A percentile compares a stretch with the other conserved stretches of the same genome.
These are phyloP conservation scores for Cynanchum wilfordii DNA, from an alignment of 257 asterid species.

Conservation along the genomic window DNA sequence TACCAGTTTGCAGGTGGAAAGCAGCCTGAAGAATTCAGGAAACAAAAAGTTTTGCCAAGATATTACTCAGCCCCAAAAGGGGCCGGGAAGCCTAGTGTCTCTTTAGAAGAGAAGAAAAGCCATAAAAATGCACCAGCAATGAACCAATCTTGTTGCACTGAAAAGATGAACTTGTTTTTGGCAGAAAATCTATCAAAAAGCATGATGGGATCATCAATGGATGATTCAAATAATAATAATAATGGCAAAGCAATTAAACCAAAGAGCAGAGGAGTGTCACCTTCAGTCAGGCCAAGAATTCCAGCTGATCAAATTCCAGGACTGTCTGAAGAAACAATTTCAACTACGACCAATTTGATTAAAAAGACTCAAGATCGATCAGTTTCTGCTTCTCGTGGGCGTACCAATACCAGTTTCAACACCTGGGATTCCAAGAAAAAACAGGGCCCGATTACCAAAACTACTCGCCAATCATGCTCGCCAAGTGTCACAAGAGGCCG, in stretches of 20 bases:
- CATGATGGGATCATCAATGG: slow-evolving; percentile 10
- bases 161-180: slow-evolving; percentile 8
- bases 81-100: slow-evolving; percentile 30
- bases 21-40: slow-evolving; percentile 27
- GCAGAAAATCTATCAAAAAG: slow-evolving; percentile 41
- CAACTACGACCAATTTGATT: slow-evolving; percentile 48
- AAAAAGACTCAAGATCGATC: slow-evolving; percentile 35
- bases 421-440: slow-evolving; percentile 24
- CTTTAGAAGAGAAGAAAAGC: slow-evolving; percentile 23
- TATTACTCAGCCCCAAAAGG: slow-evolving; percentile 35
- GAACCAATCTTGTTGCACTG: slow-evolving; percentile 17
- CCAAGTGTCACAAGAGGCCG: slow-evolving; percentile 52
- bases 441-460: slow-evolving; percentile 7
- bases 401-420: slow-evolving; percentile 19
- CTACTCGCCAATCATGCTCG: slow-evolving; percentile 54
- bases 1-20: slow-evolving; percentile 50
- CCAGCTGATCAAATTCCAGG: slow-evolving; percentile 18
- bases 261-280: slow-evolving; percentile 40
- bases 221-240: slow-evolving; percentile 15
- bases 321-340: slow-evolving; percentile 37
- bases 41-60: slow-evolving; percentile 33
- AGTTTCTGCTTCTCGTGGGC: slow-evolving; percentile 42
- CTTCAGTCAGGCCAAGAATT: slow-evolving; percentile 26
- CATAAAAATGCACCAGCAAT: slow-evolving; percentile 20
- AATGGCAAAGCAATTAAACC: slow-evolving; percentile 15